These are phyloP conservation scores for Diplodia seriata DNA, from an alignment of 2,329 filamentous ascomycete genomes.

Conservation along the genomic window DNA sequence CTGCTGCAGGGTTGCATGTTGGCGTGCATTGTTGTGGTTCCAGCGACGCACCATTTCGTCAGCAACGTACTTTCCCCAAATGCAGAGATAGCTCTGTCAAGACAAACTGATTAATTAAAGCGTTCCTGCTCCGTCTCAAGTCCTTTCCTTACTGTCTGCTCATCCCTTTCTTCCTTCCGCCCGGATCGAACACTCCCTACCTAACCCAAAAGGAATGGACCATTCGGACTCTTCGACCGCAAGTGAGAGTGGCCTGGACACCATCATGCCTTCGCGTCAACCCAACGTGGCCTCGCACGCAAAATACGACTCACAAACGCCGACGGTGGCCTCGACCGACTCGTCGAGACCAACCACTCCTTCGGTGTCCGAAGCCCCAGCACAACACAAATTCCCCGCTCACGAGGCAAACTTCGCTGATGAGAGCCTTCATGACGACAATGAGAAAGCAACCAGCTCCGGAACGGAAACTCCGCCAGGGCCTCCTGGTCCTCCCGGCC, in stretches of 20 bases:
- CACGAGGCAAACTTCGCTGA: not conserved
- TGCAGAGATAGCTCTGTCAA: not conserved
- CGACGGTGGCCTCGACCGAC: not conserved
- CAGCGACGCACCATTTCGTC: conserved; percentile 2
- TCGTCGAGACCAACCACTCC: not conserved
- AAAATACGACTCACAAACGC: conserved; percentile 4
- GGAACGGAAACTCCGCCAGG: not conserved
- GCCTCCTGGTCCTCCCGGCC: not conserved
- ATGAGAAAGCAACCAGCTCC: not conserved
- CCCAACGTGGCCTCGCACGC: not conserved
- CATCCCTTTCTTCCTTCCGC: not conserved
- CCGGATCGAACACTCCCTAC: not conserved
- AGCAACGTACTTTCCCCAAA: not conserved
- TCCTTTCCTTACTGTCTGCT: not conserved
- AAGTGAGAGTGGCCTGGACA: conserved; percentile 4
- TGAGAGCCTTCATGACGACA: not conserved
- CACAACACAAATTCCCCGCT: not conserved
- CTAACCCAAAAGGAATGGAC: not conserved
- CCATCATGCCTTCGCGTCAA: not conserved
- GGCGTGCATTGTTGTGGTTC: not conserved
- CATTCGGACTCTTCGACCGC: not conserved
- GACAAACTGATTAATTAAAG: conserved; percentile 3
- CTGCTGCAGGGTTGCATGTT: not conserved
- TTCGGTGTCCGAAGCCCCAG: not conserved
- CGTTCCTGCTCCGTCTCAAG: not conserved